A percentile compares a stretch with the other conserved stretches of the same genome.
Conservation (phyloP, 768 basidiomycete genomes). For the Lactarius psammicola region DNA sequence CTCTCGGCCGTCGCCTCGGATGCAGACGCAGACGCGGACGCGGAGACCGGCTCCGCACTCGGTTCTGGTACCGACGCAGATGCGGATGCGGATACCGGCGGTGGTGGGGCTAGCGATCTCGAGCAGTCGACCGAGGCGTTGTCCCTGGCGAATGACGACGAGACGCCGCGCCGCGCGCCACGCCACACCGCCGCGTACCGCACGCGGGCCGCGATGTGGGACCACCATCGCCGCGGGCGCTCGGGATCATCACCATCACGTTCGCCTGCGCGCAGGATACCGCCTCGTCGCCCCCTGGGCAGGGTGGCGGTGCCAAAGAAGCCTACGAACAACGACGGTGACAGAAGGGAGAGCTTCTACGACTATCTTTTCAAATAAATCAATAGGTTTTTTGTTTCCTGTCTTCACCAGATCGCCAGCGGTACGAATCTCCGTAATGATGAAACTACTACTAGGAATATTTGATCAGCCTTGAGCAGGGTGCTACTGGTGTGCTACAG, state of each 20-base stretch:
- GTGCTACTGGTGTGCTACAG: too few species aligned
- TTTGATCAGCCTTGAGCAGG: not conserved
- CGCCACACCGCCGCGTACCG: conserved; percentile 33
- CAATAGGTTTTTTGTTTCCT: not conserved
- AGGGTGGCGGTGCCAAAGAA: conserved; percentile 24
- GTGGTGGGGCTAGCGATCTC: conserved; percentile 14
- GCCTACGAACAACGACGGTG: not conserved
- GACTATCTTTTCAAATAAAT: conserved; percentile 25
- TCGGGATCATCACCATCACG: conserved; percentile 55
- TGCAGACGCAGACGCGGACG: conserved; percentile 34
- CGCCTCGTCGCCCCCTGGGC: conserved; percentile 17
- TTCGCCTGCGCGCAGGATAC: conserved; percentile 47
- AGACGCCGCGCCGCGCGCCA: conserved; percentile 30
- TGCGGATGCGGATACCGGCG: not conserved
- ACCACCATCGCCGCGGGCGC: conserved; percentile 30
- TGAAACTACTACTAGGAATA: not conserved
- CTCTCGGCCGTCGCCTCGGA: conserved; percentile 37
- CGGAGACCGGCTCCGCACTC: conserved; percentile 23
- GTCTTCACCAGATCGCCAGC: not conserved
- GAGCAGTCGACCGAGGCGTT: conserved; percentile 33
- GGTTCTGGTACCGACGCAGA: not conserved
- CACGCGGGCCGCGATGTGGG: conserved; percentile 33
- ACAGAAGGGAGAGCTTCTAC: conserved; percentile 19
- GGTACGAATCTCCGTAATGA: not conserved
- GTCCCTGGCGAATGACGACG: conserved; percentile 36